Evolutionary conservation across 1,284 basidiomycete species (phyloP), one percentile per base, ranked within the genome.

Genomic region (Inonotus hispidus): DNA sequence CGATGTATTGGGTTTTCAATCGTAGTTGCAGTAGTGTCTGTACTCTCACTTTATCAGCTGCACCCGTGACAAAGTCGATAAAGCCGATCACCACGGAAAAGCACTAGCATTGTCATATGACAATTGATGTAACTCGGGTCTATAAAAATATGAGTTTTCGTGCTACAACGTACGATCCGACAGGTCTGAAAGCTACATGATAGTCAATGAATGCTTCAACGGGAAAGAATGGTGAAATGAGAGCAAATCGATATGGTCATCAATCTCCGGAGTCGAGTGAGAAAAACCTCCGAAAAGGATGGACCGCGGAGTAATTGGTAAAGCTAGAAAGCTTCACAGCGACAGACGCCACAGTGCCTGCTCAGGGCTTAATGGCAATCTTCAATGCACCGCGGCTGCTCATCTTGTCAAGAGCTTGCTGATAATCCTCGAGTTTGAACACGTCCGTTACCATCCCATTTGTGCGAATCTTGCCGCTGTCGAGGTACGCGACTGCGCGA

Each of bases 391-490:
- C 77, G 64, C 83, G 79, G 69, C 83, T 87, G 66, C 81, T 87
- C 88, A 94, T 87, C 80, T 90, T 93, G 73, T 94, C 88, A 60
- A 95, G 75, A 16, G 91, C 92, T 61, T 81, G 76, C 72, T 93
- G 88, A 74, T 85, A 94, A 59, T 94, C 86, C 62, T 85, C 82
- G 65, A 95, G 75, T 66, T 83, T 81, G 76, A 84, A 93, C 41
- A 84, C 73, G 69, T 93, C 84, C 32, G 91, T 90, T 61, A 87
- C 92, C 88, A 94, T 91, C 50, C 91, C 92, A 72, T 90, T 87
- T 50, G 90, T 84, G 59, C 80, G 85, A 70, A 95, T 79, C 75
- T 91, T 93, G 35, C 90, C 89, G 67, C 83, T 85, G 69, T 94
- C 92, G 60, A 94, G 82, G 71, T 93, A 92, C n/a, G 85, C 87